These are phyloP conservation scores for Quaeritorhiza haematococci DNA, from an alignment of 371 early-diverging fungal species.

Conservation along the genomic window DNA sequence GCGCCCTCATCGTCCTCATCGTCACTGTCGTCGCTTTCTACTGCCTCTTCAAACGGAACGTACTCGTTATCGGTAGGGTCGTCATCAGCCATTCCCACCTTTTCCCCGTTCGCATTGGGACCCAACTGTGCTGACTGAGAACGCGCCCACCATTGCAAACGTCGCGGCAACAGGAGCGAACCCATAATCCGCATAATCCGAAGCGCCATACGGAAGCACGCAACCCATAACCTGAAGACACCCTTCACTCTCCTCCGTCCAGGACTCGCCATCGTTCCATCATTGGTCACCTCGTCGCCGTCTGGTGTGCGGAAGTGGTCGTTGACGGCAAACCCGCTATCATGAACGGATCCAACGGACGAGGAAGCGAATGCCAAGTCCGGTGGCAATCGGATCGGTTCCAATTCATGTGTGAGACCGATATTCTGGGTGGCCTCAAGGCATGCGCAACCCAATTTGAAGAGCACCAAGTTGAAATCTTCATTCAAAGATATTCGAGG, in stretches of 20 bases:
- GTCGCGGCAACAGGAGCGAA: neutral
- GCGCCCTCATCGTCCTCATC: neutral
- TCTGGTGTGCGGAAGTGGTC: neutral
- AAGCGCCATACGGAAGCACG: neutral
- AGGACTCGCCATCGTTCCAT: neutral
- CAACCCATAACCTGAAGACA: neutral
- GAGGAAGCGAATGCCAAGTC: neutral
- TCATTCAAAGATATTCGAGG: neutral
- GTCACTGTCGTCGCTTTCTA: neutral
- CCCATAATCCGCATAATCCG: neutral
- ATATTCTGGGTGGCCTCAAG: neutral
- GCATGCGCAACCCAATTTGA: neutral
- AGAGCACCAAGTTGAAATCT: neutral
- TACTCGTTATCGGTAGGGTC: neutral
- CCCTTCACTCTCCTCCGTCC: neutral
- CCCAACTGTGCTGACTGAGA: neutral
- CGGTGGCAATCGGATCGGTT: neutral
- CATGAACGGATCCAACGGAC: neutral
- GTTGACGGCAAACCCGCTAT: neutral
- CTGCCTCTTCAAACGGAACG: neutral
- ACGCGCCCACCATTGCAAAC: neutral
- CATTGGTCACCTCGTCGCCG: neutral
- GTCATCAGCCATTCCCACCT: neutral
- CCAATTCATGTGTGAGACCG: neutral
- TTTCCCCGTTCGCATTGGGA: neutral